These are phyloP conservation scores for Fraxinus sp. DNA, from an alignment of 305 asterid genomes.

Conservation along the genomic window DNA sequence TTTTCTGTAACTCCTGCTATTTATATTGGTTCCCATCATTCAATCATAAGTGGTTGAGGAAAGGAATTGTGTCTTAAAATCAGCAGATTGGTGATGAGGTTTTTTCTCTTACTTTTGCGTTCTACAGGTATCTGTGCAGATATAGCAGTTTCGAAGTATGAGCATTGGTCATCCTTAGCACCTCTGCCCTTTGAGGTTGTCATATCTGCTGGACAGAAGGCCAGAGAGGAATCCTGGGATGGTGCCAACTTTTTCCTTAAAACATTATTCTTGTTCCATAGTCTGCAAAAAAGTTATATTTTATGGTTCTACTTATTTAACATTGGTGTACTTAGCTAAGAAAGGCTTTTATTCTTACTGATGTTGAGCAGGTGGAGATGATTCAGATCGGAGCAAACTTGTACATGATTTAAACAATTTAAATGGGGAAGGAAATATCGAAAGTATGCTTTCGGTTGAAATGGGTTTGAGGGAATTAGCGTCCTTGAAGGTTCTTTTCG, in stretches of 20 bases:
- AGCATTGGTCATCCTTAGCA: constrained; percentile 95
- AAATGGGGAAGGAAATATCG: constrained; percentile 96
- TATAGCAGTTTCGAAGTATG: constrained; percentile 77
- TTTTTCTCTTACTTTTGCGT: constrained; percentile 18
- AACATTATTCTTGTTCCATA: neutral
- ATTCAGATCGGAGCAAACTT: constrained; percentile 60
- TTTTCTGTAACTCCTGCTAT: neutral
- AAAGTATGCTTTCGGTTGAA: constrained; percentile 97
- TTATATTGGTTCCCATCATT: neutral
- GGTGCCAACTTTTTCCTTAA: constrained; percentile 51
- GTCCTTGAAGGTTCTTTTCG: constrained; percentile 73
- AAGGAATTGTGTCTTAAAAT: neutral
- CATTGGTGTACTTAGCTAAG: constrained; percentile 26
- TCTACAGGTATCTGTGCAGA: constrained; percentile 83
- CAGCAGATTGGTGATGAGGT: neutral
- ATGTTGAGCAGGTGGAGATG: constrained; percentile 61
- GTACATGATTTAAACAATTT: constrained; percentile 74
- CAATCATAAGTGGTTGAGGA: neutral
- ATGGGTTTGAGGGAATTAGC: constrained; percentile 96
- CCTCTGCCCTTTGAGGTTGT: constrained; percentile 98
- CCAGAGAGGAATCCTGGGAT: constrained; percentile 80
- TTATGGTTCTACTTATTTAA: constrained; percentile 15
- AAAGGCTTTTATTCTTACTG: constrained; percentile 7
- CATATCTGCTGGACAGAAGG: constrained; percentile 95
- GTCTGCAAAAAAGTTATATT: constrained; percentile 13